A percentile compares a stretch with the other conserved stretches of the same genome.
phyloP scores from a whole-genome alignment of 2,329 filamentous ascomycete species.

The Fusarium brachygibbosum region DNA sequence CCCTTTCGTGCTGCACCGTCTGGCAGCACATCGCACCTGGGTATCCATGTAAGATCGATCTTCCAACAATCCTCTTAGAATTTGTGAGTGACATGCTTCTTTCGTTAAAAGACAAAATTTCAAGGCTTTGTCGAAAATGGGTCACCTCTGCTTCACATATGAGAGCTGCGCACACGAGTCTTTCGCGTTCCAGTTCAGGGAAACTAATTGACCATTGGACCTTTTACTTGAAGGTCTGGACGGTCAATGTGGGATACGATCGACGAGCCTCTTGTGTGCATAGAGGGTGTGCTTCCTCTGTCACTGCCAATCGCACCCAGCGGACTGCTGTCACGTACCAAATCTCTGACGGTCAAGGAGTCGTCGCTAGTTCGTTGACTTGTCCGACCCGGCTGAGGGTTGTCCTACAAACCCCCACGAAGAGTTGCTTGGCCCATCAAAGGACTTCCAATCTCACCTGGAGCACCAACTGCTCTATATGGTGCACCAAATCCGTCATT shows the following conservation, averaged over 20 bases:
- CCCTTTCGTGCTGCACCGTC: constrained; percentile 16
- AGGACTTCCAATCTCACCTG: constrained; percentile 79
- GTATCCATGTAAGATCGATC: constrained; percentile 25
- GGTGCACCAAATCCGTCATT: constrained; percentile 58
- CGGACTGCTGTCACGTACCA: constrained; percentile 34
- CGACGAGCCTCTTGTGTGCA: constrained; percentile 9
- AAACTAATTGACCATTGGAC: constrained; percentile 1
- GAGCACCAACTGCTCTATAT: constrained; percentile 65
- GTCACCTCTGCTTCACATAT: constrained; percentile 1
- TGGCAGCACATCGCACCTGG: constrained; percentile 23
- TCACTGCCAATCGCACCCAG: constrained; percentile 16
- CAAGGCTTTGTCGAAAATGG: not conserved
- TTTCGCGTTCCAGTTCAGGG: not conserved
- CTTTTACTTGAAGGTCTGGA: not conserved
- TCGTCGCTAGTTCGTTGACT: constrained; percentile 18
- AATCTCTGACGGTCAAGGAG: constrained; percentile 21
- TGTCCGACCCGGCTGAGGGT: constrained; percentile 22
- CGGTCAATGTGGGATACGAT: constrained; percentile 4
- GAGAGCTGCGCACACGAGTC: not conserved
- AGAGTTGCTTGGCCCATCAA: constrained; percentile 61
- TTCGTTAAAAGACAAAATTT: not conserved
- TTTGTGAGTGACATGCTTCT: not conserved
- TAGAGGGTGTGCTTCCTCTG: constrained; percentile 17
- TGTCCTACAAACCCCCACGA: constrained; percentile 53
- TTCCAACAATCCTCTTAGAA: constrained; percentile 2